A percentile compares a stretch with the other conserved stretches of the same genome.
phyloP scores from a whole-genome alignment of 2,329 filamentous ascomycete species.

The Fusarium buxicola region DNA sequence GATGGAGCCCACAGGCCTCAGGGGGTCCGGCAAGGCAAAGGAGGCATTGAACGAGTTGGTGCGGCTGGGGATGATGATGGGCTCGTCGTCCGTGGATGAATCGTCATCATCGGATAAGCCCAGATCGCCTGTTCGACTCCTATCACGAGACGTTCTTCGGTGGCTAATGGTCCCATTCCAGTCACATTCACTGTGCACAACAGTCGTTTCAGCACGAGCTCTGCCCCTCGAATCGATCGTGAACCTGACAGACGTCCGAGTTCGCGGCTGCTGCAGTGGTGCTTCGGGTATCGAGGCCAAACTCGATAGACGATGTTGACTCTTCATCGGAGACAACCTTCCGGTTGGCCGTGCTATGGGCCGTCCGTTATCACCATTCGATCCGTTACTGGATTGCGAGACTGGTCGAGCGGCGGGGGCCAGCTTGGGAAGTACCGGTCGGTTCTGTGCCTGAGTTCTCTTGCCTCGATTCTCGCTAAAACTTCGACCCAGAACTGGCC shows the following conservation, averaged over 20 bases:
- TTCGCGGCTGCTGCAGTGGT: slow-evolving; percentile 54
- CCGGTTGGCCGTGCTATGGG: slow-evolving; percentile 57
- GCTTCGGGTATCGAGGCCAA: slow-evolving; percentile 70
- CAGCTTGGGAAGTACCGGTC: slow-evolving; percentile 59
- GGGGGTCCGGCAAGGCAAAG: slow-evolving; percentile 67
- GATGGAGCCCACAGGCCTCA: slow-evolving; percentile 61
- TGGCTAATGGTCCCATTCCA: slow-evolving; percentile 43
- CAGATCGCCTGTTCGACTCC: slow-evolving; percentile 52
- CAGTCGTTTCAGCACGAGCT: slow-evolving; percentile 65
- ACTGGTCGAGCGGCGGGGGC: slow-evolving; percentile 58
- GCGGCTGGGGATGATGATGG: slow-evolving; percentile 72
- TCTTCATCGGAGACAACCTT: slow-evolving; percentile 65
- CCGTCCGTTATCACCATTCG: slow-evolving; percentile 50
- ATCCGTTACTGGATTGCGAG: slow-evolving; percentile 48
- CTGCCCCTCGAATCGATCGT: slow-evolving; percentile 72
- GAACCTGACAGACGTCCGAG: slow-evolving; percentile 69
- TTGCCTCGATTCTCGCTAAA: slow-evolving; percentile 65
- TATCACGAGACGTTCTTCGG: slow-evolving; percentile 47
- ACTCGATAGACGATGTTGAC: slow-evolving; percentile 61
- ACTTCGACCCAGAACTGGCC: slow-evolving; percentile 65
- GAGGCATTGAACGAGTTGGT: slow-evolving; percentile 65
- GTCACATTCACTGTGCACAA: slow-evolving; percentile 52
- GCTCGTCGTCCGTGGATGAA: slow-evolving; percentile 72
- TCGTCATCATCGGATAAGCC: slow-evolving; percentile 64
- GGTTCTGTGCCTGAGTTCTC: slow-evolving; percentile 50